Conservation (phyloP, 2,329 filamentous ascomycete genomes). For the Paecilomyces variotii region DNA sequence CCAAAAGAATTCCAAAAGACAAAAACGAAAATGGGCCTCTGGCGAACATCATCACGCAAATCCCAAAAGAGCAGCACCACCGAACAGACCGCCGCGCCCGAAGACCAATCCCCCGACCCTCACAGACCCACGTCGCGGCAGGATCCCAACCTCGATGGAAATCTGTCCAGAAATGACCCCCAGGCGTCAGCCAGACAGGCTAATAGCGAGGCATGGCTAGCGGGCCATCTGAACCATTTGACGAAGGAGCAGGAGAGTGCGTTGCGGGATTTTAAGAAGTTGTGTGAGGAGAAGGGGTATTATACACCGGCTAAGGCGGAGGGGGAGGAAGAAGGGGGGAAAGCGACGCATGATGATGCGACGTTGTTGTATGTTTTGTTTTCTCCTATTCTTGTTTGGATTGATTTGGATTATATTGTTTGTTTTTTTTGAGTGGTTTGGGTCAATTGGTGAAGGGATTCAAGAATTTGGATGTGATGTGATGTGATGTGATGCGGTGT, state of each 20-base stretch:
- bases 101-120: too few species aligned
- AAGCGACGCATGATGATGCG: slow-evolving; percentile 40
- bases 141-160: slow-evolving; percentile 15
- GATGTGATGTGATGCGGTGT: too few species aligned
- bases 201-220: slow-evolving; percentile 28
- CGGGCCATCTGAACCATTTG: slow-evolving; percentile 73
- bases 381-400: background rate
- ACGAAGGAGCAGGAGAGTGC: slow-evolving; percentile 59
- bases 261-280: slow-evolving; percentile 62
- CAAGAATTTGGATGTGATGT: too few species aligned
- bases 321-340: slow-evolving; percentile 14
- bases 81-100: slow-evolving; percentile 11
- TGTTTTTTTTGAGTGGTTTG: background rate
- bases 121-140: background rate
- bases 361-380: slow-evolving; percentile 41
- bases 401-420: too few species aligned
- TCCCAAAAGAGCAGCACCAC: slow-evolving; percentile 20
- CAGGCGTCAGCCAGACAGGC: slow-evolving; percentile 28
- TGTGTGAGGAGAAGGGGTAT: slow-evolving; percentile 56
- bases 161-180: slow-evolving; percentile 27
- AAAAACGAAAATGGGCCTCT: slow-evolving; percentile 1
- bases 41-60: slow-evolving; percentile 9
- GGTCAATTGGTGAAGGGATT: background rate
- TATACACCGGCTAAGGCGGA: slow-evolving; percentile 30
- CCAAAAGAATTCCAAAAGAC: background rate